These are phyloP conservation scores for Schizophyllum amplum DNA, from an alignment of 1,284 basidiomycete genomes.

Conservation along the genomic window DNA sequence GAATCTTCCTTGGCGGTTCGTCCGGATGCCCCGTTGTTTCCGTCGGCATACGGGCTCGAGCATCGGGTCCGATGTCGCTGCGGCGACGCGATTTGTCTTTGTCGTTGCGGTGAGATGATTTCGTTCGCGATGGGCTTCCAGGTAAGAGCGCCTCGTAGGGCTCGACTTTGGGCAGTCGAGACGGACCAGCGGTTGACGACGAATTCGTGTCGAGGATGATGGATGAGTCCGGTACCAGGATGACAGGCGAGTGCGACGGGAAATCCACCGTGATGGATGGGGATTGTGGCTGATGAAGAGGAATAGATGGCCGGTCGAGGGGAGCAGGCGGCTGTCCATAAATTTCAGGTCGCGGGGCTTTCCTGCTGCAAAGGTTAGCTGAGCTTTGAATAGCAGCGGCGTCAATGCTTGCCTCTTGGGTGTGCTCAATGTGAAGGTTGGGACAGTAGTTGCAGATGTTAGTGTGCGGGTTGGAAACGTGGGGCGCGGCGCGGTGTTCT, in stretches of 20 bases:
- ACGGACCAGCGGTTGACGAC: not conserved
- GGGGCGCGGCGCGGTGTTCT: not conserved
- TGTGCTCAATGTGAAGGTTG: not conserved
- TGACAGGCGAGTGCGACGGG: not conserved
- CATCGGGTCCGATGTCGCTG: not conserved
- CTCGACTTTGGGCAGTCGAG: not conserved
- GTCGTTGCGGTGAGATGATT: no score
- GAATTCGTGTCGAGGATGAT: no score
- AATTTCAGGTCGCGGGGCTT: not conserved
- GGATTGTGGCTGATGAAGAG: not conserved
- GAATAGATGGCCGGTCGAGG: no score
- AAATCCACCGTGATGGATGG: not conserved
- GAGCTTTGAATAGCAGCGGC: not conserved
- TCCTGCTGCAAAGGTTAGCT: not conserved
- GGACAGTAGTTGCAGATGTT: not conserved
- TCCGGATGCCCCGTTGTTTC: no score
- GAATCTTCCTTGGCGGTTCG: not conserved
- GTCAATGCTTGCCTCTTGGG: not conserved
- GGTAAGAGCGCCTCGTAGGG: no score
- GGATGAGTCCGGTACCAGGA: not conserved
- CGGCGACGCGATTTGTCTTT: no score
- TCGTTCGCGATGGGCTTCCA: no score
- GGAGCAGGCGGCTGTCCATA: no score
- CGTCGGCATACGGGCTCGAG: no score
- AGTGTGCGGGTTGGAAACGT: not conserved